Base-by-base conservation (phyloP, 2,329 filamentous ascomycete genomes). In the Trichoderma koningii region DNA sequence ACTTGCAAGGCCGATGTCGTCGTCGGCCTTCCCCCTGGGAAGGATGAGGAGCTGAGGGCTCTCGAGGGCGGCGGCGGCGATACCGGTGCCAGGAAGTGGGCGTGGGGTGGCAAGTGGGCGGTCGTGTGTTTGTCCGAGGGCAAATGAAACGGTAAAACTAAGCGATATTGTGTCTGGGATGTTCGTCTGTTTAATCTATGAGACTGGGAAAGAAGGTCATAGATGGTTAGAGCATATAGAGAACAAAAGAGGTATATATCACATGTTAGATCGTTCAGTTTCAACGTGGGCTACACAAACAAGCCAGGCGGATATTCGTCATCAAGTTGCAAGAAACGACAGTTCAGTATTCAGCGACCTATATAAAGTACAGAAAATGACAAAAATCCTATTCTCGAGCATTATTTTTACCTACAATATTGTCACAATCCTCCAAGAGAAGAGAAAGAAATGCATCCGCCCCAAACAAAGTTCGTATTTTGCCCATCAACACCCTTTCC, bases 1-100 rank as follows among this genome's bases (percentile, higher is more conserved):
- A 99, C 95, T 0, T 97, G 94, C 82, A 99, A 99, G 80, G 94
- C 94, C 0, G 95, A 99, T 74, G 92, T 96, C 7, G 92, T 98
- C 0, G 95, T 97, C 28, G 94, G 93, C 0, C 81, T 99, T n/a
- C 83, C 88, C 15, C 77, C 87, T 9, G 93, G 94, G 7, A 86
- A 89, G 74, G 95, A 99, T 73, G 93, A 97, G 79, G 86, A 88
- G 75, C 80, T 98, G 61, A 87, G 84, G 69, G 81, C 84, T 9
- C 83, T 79, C 61, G 87, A 91, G 60, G 87, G 83, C 17, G 91
- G 90, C 1, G 91, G 90, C 3, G 90, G 88, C 17, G 88, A 92
- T 67, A 79, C 85, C 69, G 76, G 89, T 76, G 84, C 87, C 26
- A 84, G 95, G 64, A 90, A 91, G 76, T 98, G 94, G 94, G 93